A percentile compares a stretch with the other conserved stretches of the same genome.
Evolutionary conservation across 306 rosid species (phyloP).

Genomic region (Citrullus amarus): DNA sequence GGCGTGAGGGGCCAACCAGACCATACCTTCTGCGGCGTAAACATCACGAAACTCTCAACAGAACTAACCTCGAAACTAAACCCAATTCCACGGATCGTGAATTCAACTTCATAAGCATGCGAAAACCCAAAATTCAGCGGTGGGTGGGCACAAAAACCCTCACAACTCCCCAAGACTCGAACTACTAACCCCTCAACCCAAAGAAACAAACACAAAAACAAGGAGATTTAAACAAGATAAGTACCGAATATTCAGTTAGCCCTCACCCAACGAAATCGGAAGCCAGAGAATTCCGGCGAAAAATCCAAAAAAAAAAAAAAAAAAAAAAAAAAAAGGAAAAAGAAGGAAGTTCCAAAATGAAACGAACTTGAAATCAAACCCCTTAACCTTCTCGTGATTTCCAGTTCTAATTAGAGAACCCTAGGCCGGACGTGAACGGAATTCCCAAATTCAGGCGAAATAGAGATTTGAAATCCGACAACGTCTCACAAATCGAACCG

Average conservation of each 20-base stretch:
- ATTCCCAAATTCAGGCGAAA: constrained; percentile 79
- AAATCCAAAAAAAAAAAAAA: background rate
- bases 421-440: constrained; percentile 60
- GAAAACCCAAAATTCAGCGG: constrained; percentile 5
- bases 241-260: background rate
- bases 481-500: constrained; percentile 53
- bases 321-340: background rate
- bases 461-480: constrained; percentile 71
- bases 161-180: background rate
- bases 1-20: constrained; percentile 49
- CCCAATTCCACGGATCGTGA: constrained; percentile 20
- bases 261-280: constrained; percentile 2
- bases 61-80: constrained; percentile 3
- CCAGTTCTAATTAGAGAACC: constrained; percentile 5
- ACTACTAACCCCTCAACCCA: background rate
- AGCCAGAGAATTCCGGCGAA: background rate
- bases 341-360: background rate
- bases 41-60: constrained; percentile 37
- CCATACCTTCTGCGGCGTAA: constrained; percentile 65
- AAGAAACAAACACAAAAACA: background rate
- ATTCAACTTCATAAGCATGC: constrained; percentile 35
- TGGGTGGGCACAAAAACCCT: constrained; percentile 10
- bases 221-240: background rate
- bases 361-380: background rate
- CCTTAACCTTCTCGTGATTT: background rate